A percentile compares a stretch with the other conserved stretches of the same genome.
phyloP scores from a whole-genome alignment of 106 monocot species.

The Allium fistulosum region DNA sequence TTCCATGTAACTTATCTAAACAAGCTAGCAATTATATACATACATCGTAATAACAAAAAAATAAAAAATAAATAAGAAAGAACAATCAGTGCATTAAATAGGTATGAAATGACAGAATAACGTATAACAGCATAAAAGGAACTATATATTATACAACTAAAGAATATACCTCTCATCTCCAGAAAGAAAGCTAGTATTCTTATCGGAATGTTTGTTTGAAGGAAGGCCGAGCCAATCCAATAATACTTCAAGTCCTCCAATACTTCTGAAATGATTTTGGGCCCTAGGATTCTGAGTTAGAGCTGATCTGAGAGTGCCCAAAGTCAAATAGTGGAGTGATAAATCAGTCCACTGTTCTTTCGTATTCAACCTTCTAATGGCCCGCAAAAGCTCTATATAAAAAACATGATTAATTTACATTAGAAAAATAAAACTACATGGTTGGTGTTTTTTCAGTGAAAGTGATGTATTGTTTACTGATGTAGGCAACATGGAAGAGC shows the following conservation, averaged over 20 bases:
- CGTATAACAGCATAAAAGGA: background rate
- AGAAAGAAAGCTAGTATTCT: constrained; percentile 31
- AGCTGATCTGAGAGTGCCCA: constrained; percentile 55
- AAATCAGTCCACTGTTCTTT: constrained; percentile 77
- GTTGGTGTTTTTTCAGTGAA: background rate
- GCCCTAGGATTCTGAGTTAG: constrained; percentile 70
- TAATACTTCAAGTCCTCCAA: constrained; percentile 95
- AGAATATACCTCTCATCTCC: constrained; percentile 48
- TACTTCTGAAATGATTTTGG: constrained; percentile 98
- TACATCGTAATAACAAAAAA: background rate
- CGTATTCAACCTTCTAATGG: constrained; percentile 74
- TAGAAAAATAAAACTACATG: background rate
- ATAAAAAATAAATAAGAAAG: background rate
- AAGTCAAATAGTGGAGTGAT: constrained; percentile 71
- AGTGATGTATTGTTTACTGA: background rate
- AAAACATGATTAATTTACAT: background rate
- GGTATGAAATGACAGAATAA: background rate
- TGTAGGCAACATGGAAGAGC: background rate
- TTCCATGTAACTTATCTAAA: too few species aligned
- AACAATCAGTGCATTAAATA: background rate
- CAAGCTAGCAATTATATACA: background rate
- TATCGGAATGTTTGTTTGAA: constrained; percentile 64
- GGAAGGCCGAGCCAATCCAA: constrained; percentile 81
- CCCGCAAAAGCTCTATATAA: constrained; percentile 73
- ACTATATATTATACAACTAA: background rate